These are phyloP conservation scores for Malassezia nana DNA, from an alignment of 1,284 basidiomycete species.

Conservation along the genomic window DNA sequence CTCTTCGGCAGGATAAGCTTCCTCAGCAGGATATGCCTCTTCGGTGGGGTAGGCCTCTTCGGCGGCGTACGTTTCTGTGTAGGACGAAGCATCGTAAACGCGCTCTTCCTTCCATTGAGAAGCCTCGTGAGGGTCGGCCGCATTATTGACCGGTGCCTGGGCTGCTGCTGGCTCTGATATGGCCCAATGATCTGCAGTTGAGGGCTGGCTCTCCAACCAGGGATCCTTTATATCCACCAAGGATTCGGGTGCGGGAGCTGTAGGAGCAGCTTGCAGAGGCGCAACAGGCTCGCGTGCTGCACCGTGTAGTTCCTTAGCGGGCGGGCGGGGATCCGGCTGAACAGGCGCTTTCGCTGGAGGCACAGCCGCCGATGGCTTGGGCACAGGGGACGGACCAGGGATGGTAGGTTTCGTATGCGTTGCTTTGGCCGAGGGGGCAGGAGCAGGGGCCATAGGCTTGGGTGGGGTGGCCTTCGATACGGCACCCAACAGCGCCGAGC, in stretches of 20 bases:
- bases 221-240: not conserved
- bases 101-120: not conserved
- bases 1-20: not conserved
- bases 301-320: not conserved
- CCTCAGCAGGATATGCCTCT: not conserved
- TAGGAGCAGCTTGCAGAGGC: not conserved
- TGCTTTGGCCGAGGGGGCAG: not conserved
- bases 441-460: not conserved
- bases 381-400: not conserved
- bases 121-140: not conserved
- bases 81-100: not conserved
- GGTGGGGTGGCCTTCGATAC: slow-evolving; percentile 54
- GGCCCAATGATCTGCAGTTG: not conserved
- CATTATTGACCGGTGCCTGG: not conserved
- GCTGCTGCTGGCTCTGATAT: not conserved
- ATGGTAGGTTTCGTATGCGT: not conserved
- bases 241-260: not conserved
- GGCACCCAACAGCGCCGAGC: slow-evolving; percentile 73
- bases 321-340: not conserved
- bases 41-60: not conserved
- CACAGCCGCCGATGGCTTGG: not conserved
- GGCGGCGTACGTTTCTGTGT: not conserved
- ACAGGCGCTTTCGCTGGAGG: not conserved
- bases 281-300: not conserved
- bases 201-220: not conserved